Percentiles rank a stretch among this genome's conserved stretches.
These are phyloP conservation scores for Didymella arachidicola DNA, from an alignment of 2,329 filamentous ascomycete species.

Conservation along the genomic window DNA sequence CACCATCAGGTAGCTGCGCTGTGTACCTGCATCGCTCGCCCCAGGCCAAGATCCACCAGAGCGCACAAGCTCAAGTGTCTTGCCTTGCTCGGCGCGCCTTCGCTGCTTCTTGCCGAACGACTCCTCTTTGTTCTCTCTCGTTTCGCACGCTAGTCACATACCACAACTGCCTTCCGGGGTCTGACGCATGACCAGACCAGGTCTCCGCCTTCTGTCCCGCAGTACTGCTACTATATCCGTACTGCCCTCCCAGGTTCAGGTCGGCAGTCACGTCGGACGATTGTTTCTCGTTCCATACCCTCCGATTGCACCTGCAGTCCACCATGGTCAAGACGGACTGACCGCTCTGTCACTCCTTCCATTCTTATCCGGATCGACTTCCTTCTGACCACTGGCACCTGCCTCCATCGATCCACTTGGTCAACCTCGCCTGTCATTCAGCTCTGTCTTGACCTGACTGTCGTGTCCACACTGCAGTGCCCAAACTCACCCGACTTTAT, in stretches of 20 bases:
- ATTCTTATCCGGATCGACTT: conserved; percentile 24
- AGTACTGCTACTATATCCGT: conserved; percentile 42
- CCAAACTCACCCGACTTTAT: conserved; percentile 12
- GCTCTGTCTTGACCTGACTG: conserved; percentile 9
- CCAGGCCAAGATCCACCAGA: conserved; percentile 25
- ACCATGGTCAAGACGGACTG: conserved; percentile 43
- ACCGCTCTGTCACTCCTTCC: conserved; percentile 25
- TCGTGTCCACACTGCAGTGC: conserved; percentile 6
- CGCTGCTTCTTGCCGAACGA: conserved; percentile 34
- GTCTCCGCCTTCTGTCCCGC: conserved; percentile 32
- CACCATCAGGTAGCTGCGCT: conserved; percentile 22
- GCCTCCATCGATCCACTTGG: conserved; percentile 18
- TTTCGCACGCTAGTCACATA: conserved; percentile 40
- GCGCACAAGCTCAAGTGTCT: conserved; percentile 34
- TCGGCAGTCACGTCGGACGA: conserved; percentile 31
- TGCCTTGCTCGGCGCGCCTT: conserved; percentile 37
- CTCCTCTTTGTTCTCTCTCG: conserved; percentile 35
- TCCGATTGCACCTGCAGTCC: conserved; percentile 28
- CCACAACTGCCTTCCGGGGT: conserved; percentile 35
- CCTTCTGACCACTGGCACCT: conserved; percentile 24
- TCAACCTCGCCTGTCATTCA: conserved; percentile 17
- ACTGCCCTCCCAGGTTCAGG: conserved; percentile 33
- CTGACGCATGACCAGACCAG: conserved; percentile 47
- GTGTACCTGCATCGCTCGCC: conserved; percentile 41
- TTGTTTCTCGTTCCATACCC: conserved; percentile 31